Percentiles rank a stretch among this genome's conserved stretches.
phyloP scores from a whole-genome alignment of 129 eudicot species.

The Pseudognaphalium luteoalbum region DNA sequence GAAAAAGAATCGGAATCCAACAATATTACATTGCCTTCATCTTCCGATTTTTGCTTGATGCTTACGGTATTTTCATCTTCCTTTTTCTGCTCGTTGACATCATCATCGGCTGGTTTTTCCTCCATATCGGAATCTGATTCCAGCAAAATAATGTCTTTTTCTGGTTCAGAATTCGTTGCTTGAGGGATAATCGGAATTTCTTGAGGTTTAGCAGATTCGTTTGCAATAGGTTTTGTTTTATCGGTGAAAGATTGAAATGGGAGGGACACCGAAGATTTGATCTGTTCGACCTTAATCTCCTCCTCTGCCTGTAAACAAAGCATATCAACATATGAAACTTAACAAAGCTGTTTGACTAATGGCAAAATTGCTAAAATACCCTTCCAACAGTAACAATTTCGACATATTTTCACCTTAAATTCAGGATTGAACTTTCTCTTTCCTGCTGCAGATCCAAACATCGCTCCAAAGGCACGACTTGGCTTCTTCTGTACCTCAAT shows the following conservation, averaged over 20 bases:
- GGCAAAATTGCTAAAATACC: conserved; percentile 16
- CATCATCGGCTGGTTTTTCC: conserved; percentile 31
- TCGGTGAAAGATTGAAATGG: conserved; percentile 67
- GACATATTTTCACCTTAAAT: conserved; percentile 39
- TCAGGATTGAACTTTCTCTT: conserved; percentile 64
- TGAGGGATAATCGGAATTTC: conserved; percentile 26
- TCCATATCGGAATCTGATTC: conserved; percentile 40
- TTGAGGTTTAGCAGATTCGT: conserved; percentile 33
- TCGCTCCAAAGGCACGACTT: conserved; percentile 77
- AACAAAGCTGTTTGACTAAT: conserved; percentile 10
- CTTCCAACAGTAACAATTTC: not conserved
- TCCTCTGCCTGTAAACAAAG: conserved; percentile 44
- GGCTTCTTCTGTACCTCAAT: conserved; percentile 79
- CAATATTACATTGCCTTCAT: conserved; percentile 39
- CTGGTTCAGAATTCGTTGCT: conserved; percentile 25
- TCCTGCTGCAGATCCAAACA: conserved; percentile 68
- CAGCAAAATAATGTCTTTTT: conserved; percentile 41
- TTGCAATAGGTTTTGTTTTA: conserved; percentile 21
- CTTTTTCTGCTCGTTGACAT: conserved; percentile 17
- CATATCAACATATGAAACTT: not conserved
- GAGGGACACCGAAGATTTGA: conserved; percentile 43
- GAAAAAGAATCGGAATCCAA: conserved; percentile 38
- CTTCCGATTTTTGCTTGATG: conserved; percentile 27
- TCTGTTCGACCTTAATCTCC: conserved; percentile 63
- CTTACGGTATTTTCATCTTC: conserved; percentile 40